Evolutionary conservation across 192 early-diverging fungal genomes (phyloP).

Genomic region (Cetraspora pellucida): DNA sequence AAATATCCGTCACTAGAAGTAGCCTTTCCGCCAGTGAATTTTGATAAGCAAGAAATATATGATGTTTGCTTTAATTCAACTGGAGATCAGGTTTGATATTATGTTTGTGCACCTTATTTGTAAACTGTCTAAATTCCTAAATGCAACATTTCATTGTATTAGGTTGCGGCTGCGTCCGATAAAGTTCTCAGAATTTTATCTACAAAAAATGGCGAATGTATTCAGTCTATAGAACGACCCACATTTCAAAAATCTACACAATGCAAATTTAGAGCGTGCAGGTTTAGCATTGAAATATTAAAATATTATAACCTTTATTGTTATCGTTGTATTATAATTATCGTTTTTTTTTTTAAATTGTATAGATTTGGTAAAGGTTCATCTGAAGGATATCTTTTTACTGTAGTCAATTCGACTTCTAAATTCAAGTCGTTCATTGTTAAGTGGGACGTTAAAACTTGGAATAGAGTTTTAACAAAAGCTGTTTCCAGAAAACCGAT

Average conservation of each 20-base stretch:
- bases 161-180: conserved; percentile 57
- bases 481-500: conserved; percentile 60
- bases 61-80: conserved; percentile 68
- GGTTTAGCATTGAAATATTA: conserved; percentile 32
- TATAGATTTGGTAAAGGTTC: conserved; percentile 61
- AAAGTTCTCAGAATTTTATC: conserved; percentile 51
- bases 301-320: background rate
- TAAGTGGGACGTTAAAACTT: conserved; percentile 61
- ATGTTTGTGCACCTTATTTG: background rate
- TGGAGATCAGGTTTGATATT: conserved; percentile 16
- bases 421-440: conserved; percentile 59
- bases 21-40: conserved; percentile 52
- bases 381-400: conserved; percentile 60
- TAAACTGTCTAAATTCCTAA: background rate
- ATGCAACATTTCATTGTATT: background rate
- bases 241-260: conserved; percentile 46
- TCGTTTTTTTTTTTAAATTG: conserved; percentile 2
- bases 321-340: background rate
- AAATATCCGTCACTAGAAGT: conserved; percentile 62
- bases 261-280: conserved; percentile 52
- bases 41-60: conserved; percentile 61
- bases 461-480: conserved; percentile 53
- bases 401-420: conserved; percentile 63
- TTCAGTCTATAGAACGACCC: conserved; percentile 50
- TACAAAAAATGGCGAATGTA: conserved; percentile 44